phyloP scores from a whole-genome alignment of 1,139 yeast species.

The Keqinozyma sinolaborantium region DNA sequence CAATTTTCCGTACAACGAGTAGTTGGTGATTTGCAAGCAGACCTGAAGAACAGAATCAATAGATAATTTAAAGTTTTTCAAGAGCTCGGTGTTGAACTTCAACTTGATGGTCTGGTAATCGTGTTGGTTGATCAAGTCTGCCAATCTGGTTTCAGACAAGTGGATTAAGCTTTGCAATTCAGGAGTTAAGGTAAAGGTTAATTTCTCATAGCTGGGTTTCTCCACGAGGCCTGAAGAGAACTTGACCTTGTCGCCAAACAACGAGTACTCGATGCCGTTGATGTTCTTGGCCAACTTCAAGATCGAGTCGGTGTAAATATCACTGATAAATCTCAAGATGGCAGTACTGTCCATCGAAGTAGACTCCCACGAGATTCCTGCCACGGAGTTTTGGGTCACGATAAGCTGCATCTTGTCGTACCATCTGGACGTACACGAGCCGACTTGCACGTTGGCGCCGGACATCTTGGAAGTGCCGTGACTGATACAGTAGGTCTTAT shows the following conservation, averaged over 20 bases:
- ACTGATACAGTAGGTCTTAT: slow-evolving; percentile 44
- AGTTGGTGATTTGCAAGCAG: slow-evolving; percentile 66
- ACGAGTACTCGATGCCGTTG: slow-evolving; percentile 66
- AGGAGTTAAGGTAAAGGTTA: slow-evolving; percentile 50
- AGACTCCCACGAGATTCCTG: slow-evolving; percentile 74
- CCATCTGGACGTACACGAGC: slow-evolving; percentile 78
- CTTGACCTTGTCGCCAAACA: slow-evolving; percentile 45
- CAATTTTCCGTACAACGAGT: slow-evolving; percentile 68
- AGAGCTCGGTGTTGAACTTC: slow-evolving; percentile 43
- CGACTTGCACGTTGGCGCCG: slow-evolving; percentile 52
- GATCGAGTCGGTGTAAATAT: slow-evolving; percentile 71
- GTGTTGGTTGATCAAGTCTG: slow-evolving; percentile 70
- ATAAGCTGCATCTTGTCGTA: slow-evolving; percentile 72
- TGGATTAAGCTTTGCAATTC: slow-evolving; percentile 50
- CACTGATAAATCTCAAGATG: slow-evolving; percentile 68
- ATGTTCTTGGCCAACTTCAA: slow-evolving; percentile 68
- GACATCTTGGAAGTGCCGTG: slow-evolving; percentile 64
- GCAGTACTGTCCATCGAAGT: slow-evolving; percentile 79
- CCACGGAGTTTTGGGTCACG: slow-evolving; percentile 66
- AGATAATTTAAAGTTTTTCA: slow-evolving; percentile 50
- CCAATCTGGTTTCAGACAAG: slow-evolving; percentile 70
- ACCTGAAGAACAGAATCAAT: slow-evolving; percentile 68
- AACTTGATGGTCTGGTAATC: slow-evolving; percentile 46
- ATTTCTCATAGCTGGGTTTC: slow-evolving; percentile 40
- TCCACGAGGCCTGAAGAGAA: slow-evolving; percentile 35